Conservation (phyloP, 495 filamentous ascomycete genomes). For the Penicillium flavigenum region DNA sequence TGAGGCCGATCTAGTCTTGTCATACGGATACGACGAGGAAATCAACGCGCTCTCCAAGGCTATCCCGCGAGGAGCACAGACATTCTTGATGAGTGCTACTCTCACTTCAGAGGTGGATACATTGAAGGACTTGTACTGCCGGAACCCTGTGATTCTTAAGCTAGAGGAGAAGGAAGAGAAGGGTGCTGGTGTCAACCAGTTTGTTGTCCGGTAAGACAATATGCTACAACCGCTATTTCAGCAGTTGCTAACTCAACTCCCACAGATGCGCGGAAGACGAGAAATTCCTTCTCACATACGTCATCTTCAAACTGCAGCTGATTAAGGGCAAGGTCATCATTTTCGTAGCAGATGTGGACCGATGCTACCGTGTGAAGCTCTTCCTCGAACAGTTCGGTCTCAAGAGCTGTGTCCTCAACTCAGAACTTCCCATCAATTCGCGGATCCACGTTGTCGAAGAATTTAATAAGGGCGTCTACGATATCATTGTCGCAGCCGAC, state of each 20-base stretch:
- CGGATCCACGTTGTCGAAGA: constrained; percentile 93
- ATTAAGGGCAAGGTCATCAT: constrained; percentile 94
- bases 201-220: constrained; percentile 66
- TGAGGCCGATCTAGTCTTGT: constrained; percentile 91
- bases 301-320: constrained; percentile 91
- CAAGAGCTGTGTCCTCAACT: constrained; percentile 91
- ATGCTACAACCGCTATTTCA: neutral
- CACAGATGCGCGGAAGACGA: constrained; percentile 86
- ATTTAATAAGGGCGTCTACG: constrained; percentile 94
- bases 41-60: constrained; percentile 71
- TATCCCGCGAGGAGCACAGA: constrained; percentile 83
- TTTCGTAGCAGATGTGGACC: constrained; percentile 90
- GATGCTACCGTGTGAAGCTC: constrained; percentile 90
- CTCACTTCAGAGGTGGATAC: constrained; percentile 82
- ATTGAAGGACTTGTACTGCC: constrained; percentile 82
- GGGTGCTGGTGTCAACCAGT: constrained; percentile 75
- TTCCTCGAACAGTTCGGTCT: constrained; percentile 97
- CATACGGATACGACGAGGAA: constrained; percentile 92
- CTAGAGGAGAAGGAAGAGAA: constrained; percentile 73
- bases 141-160: constrained; percentile 73
- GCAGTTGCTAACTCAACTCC: constrained; percentile 13
- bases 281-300: constrained; percentile 90
- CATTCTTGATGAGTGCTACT: constrained; percentile 90
- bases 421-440: constrained; percentile 89
- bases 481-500: constrained; percentile 95